Evolutionary conservation across 2,329 filamentous ascomycete genomes (phyloP).

Genomic region (Aspergillus ochraceus): DNA sequence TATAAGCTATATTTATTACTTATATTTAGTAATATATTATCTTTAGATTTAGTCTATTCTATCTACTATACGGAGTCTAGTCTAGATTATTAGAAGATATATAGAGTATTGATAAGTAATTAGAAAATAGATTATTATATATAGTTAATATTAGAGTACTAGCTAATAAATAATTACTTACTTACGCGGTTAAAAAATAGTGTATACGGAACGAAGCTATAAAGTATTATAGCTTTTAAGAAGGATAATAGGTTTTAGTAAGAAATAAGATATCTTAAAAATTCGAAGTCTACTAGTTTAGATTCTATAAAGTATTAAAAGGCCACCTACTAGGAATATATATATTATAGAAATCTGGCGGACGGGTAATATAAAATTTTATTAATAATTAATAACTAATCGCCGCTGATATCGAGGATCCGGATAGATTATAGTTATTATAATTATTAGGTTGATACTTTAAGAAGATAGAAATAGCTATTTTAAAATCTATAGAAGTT

Average conservation of each 20-base stretch:
- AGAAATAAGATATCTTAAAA: not conserved
- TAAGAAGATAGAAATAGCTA: not conserved
- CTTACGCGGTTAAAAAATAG: not conserved
- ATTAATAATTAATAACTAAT: not conserved
- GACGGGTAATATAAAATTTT: not conserved
- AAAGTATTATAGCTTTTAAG: not conserved
- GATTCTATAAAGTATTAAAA: not conserved
- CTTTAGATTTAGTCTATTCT: too few relatives aligned
- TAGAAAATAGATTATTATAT: not conserved
- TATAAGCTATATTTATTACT: not conserved
- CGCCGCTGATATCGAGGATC: not conserved
- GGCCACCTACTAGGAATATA: not conserved
- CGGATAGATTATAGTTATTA: not conserved
- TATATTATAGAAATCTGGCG: not conserved
- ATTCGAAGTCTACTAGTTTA: not conserved
- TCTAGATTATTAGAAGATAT: not conserved
- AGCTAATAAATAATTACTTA: not conserved
- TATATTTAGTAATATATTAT: not conserved
- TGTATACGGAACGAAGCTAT: not conserved
- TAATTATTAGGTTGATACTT: not conserved
- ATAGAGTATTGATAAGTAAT: not conserved
- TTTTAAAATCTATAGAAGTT: not conserved
- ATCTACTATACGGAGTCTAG: not conserved
- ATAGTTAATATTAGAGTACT: not conserved
- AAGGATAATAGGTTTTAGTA: not conserved